Conservation (phyloP, 495 filamentous ascomycete species). For the Neurospora sp. region DNA sequence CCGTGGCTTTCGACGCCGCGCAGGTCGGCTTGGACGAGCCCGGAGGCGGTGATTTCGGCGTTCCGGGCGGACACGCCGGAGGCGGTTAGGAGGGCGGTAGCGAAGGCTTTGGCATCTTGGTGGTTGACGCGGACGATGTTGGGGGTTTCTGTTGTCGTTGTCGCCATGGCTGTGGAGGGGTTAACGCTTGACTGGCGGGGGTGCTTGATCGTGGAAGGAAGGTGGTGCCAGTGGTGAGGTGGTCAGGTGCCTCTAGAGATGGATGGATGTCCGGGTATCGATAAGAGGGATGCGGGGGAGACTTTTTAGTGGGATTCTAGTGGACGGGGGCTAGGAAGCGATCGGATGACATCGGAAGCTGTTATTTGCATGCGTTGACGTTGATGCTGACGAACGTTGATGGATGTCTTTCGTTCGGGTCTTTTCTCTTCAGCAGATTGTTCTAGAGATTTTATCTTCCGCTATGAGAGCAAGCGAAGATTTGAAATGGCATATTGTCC, state of each 20-base stretch:
- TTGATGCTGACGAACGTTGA: background rate
- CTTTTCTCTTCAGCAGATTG: background rate
- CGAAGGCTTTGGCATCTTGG: slow-evolving; percentile 13
- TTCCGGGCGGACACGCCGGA: slow-evolving; percentile 48
- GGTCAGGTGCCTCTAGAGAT: background rate
- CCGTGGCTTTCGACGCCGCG: slow-evolving; percentile 74
- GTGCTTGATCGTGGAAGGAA: background rate
- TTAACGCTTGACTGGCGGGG: background rate
- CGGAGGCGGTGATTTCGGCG: slow-evolving; percentile 49
- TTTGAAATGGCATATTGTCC: background rate
- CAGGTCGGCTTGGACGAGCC: slow-evolving; percentile 62
- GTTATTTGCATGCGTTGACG: background rate
- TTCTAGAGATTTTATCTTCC: background rate
- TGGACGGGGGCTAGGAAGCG: background rate
- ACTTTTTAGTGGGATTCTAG: background rate
- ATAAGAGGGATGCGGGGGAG: background rate
- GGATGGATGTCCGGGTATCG: background rate
- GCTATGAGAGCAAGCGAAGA: background rate
- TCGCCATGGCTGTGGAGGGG: background rate
- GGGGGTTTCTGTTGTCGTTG: slow-evolving; percentile 4
- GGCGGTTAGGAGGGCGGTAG: slow-evolving; percentile 36
- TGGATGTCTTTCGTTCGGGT: background rate
- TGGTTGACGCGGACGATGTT: slow-evolving; percentile 5
- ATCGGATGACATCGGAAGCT: background rate
- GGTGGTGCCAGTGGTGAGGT: background rate